Evolutionary conservation across 1,284 basidiomycete species (phyloP), one percentile per base, ranked within the genome.

Genomic region (Malassezia slooffiae): DNA sequence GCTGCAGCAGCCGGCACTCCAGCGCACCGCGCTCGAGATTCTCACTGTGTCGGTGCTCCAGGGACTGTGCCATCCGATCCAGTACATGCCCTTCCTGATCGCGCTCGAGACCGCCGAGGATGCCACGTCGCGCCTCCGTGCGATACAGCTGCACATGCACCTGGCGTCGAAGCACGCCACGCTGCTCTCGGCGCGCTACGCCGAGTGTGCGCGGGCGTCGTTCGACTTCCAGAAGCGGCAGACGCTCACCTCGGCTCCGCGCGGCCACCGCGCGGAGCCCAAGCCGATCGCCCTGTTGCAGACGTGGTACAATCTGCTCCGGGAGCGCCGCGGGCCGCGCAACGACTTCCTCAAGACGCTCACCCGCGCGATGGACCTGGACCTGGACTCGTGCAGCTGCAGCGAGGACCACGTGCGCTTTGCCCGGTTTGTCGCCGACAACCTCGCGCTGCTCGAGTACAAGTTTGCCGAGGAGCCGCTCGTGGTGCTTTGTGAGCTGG

Each of bases 391-490:
- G 16, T 34, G 35, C 15, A 41, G 31, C 13, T 47, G 35, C 43
- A 35, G 42, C n/a, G 42, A 49, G 38, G 38, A 51, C 16, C 51
- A 56, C 24, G 54, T 67, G 5, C 78, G 81, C 22, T 85, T 96
- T 57, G 77, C 77, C 0, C 80, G 87, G 34, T 99, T 86, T 71
- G 82, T 96, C 75, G 83, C 86, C 0, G 93, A 97, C 70, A 95
- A 93, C 62, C 81, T 97, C 46, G 78, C 87, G 0, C 75, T 80
- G 1, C 78, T 99, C 46, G 88, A 95, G 36, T 96, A 90, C 74
- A 93, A 89, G 73, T 83, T 84, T 1, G 80, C 83, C 61, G 93
- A 99, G 67, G 93, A 97, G 72, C 80, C 83, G 3, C 74, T 96
- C 45, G 79, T 81, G 0, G 80, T 96, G 15, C 78, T 95, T 58